Evolutionary conservation across 306 rosid species (phyloP).

Genomic region (Dalbergia cochinchinensis): DNA sequence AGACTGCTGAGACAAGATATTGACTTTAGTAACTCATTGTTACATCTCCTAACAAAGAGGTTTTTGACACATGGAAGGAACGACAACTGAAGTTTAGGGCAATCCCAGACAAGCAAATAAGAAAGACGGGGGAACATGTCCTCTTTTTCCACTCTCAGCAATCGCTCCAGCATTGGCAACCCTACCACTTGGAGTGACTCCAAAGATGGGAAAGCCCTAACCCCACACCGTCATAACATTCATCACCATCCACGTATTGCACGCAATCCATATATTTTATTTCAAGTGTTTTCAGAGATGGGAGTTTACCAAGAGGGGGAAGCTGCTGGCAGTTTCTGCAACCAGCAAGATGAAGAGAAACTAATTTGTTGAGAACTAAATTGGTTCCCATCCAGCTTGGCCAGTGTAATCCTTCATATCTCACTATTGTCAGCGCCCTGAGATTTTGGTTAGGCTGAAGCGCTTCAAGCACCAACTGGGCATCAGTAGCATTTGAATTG

Average conservation of each 20-base stretch:
- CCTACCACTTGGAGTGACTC: not conserved
- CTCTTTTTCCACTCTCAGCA: not conserved
- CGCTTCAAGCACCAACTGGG: not conserved
- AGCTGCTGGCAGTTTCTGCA: not conserved
- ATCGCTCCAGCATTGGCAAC: not conserved
- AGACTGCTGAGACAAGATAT: not conserved
- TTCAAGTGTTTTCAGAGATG: not conserved
- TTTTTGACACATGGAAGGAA: not conserved
- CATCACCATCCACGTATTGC: not conserved
- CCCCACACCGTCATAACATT: not conserved
- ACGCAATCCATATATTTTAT: not conserved
- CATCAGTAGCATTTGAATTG: not conserved
- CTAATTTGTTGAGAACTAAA: not conserved
- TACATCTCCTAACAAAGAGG: not conserved
- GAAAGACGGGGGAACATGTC: too few relatives aligned
- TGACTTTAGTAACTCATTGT: not conserved
- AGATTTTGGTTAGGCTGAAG: not conserved
- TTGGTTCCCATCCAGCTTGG: not conserved
- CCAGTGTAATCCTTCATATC: not conserved
- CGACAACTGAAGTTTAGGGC: not conserved
- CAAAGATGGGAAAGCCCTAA: not conserved
- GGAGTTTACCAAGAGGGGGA: constrained; percentile 10
- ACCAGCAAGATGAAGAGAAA: not conserved
- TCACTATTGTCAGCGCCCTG: rapidly evolving
- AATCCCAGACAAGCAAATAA: too few relatives aligned